Conservation (phyloP, 1,139 yeast species). For the Spathaspora sp. region DNA sequence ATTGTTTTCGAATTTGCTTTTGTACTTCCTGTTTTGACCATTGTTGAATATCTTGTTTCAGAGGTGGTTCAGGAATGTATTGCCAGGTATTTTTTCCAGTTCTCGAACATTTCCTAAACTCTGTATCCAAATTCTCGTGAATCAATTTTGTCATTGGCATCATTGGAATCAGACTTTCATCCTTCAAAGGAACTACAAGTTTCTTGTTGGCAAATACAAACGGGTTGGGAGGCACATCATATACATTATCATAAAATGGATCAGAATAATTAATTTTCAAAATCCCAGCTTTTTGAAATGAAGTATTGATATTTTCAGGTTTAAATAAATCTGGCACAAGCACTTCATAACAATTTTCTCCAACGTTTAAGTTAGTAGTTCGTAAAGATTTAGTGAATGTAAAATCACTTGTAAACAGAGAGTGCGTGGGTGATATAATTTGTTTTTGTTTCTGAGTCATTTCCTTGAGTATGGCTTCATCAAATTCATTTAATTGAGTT, state of each 20-base stretch:
- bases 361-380: constrained; percentile 7
- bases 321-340: constrained; percentile 19
- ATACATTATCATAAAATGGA: constrained; percentile 59
- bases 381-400: constrained; percentile 12
- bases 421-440: background rate
- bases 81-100: constrained; percentile 23
- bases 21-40: constrained; percentile 23
- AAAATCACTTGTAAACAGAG: constrained; percentile 9
- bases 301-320: constrained; percentile 25
- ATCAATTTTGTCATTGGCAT: constrained; percentile 15
- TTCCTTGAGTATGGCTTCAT: constrained; percentile 14
- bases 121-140: constrained; percentile 8
- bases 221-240: constrained; percentile 55
- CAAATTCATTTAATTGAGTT: constrained; percentile 14
- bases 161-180: constrained; percentile 14
- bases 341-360: constrained; percentile 18
- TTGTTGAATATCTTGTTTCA: constrained; percentile 18
- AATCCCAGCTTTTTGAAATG: constrained; percentile 45
- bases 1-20: constrained; percentile 6
- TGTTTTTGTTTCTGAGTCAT: constrained; percentile 15
- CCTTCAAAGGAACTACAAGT: constrained; percentile 40
- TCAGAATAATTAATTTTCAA: constrained; percentile 56
- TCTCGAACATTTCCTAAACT: background rate
- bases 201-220: constrained; percentile 67
- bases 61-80: constrained; percentile 31